Evolutionary conservation across 345 rosid species (phyloP), one percentile per base, ranked within the genome.

Genomic region (Boechera divaricarpa): DNA sequence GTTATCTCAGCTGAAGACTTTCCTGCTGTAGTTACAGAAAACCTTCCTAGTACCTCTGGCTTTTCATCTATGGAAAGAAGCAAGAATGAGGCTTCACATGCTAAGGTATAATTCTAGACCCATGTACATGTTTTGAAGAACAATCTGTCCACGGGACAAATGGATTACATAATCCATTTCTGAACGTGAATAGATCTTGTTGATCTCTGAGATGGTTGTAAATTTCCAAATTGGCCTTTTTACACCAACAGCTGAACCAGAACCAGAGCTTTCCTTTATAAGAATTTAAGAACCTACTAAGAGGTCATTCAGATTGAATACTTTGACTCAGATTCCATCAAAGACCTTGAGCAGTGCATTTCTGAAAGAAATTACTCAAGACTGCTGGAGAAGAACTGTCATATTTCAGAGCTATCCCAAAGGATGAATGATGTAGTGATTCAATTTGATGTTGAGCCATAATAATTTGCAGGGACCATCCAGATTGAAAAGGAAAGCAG

Each of bases 401-500:
- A 63, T 69, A 71, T 77, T 61, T 62, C 26, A 70, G 58, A 52
- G 77, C 68, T 39, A 73, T 76, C 76, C 18, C 33, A 24, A 54
- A 69, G 9, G 18, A 76, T 35, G 38, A 32, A 69, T 4, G 35
- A 60, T 36, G 35, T 68, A 74, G 41, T 74, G 32, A 57, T 66
- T 60, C 26, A 56, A 39, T 66, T 35, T 70, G 64, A 55, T 59
- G 28, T 28, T 45, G 32, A 81, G 44, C 63, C 59, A 58, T 75
- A 79, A 29, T 41, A 76, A 41, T 41, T 75, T 76, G 69, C 75
- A 71, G 83, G 74, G 62, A 28, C 72, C 85, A 76, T 79, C 87
- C 69, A 67, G 80, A 69, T 56, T 75, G 75, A 87, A 89, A 90
- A 88, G 93, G 85, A 80, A 83, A 70, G 62, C 75, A 65, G 72